A percentile compares a stretch with the other conserved stretches of the same genome.
Conservation (phyloP, 139 green algal species). For the Edaphochlamys debaryana region DNA sequence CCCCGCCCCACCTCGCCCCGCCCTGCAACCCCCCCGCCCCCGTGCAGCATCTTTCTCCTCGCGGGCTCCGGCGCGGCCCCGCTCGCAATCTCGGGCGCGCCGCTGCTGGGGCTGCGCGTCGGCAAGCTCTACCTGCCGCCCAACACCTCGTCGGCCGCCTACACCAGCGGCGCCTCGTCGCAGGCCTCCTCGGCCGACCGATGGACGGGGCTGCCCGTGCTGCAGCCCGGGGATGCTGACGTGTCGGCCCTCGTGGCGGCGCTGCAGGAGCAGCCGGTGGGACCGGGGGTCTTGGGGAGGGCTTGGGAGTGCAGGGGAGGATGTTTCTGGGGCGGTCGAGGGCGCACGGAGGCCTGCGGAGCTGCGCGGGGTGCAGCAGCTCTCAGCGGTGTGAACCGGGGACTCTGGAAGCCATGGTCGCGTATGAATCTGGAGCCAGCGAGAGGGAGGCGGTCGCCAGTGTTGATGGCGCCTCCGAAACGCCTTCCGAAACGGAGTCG, state of each 20-base stretch:
- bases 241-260: background rate
- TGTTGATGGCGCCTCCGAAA: too few species aligned
- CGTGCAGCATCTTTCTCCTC: constrained; percentile 9
- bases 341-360: too few species aligned
- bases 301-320: too few species aligned
- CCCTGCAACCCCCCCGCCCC: background rate
- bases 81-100: background rate
- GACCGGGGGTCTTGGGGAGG: background rate
- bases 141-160: background rate
- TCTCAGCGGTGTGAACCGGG: background rate
- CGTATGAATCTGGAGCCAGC: too few species aligned
- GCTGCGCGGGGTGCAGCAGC: too few species aligned
- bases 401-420: too few species aligned
- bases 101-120: constrained; percentile 7
- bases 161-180: background rate
- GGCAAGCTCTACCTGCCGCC: constrained; percentile 23
- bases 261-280: constrained; percentile 12
- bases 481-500: too few species aligned
- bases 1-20: too few species aligned
- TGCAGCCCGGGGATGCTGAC: background rate
- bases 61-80: constrained; percentile 3
- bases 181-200: background rate
- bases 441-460: too few species aligned
- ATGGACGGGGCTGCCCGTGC: background rate
- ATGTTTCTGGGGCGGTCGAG: too few species aligned